Conservation (phyloP, 352 stramenopile genomes). For the Saprolegnia diclina region DNA sequence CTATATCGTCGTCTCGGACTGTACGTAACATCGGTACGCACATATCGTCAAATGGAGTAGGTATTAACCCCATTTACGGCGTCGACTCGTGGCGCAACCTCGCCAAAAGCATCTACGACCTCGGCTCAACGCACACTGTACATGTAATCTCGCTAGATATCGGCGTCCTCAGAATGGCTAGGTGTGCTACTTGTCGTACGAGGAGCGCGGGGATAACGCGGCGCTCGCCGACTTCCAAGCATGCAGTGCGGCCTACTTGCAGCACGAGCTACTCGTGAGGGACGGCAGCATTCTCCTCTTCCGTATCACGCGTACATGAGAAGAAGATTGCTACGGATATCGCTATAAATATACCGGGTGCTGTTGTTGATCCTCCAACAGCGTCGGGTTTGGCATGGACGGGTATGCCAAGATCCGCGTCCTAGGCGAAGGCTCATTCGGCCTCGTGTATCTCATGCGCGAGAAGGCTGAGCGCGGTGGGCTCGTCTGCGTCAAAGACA, state of each 20-base stretch:
- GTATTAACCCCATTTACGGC: conserved; percentile 83
- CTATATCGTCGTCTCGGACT: conserved; percentile 78
- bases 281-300: conserved; percentile 36
- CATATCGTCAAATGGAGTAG: conserved; percentile 25
- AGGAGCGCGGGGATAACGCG: conserved; percentile 64
- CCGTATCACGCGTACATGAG: conserved; percentile 11
- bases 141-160: neutral
- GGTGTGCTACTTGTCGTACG: conserved; percentile 64
- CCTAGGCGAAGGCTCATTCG: conserved; percentile 86
- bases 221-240: conserved; percentile 62
- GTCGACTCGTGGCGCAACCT: conserved; percentile 71
- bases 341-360: conserved; percentile 2
- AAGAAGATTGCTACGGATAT: neutral
- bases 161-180: neutral
- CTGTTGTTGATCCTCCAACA: neutral
- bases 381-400: conserved; percentile 29
- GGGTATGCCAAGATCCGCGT: conserved; percentile 46
- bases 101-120: conserved; percentile 53
- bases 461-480: conserved; percentile 54
- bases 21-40: conserved; percentile 31
- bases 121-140: conserved; percentile 43
- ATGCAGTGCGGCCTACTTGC: conserved; percentile 40
- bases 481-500: conserved; percentile 85
- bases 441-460: conserved; percentile 84
- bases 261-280: conserved; percentile 37